Percentiles rank a stretch among this genome's conserved stretches.
phyloP scores from a whole-genome alignment of 768 basidiomycete genomes.

The Lactifluus piperatus region DNA sequence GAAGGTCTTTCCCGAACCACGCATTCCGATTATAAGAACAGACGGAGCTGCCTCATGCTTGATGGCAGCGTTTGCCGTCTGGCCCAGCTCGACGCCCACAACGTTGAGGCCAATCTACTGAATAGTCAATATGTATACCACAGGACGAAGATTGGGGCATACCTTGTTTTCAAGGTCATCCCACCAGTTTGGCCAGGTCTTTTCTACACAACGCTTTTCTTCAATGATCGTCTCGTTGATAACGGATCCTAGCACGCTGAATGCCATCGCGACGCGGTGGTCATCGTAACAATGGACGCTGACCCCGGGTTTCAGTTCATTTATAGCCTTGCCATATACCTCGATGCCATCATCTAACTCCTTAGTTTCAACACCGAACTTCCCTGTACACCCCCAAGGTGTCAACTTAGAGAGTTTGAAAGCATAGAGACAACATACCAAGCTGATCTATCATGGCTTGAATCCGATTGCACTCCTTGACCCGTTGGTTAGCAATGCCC shows the following conservation, averaged over 20 bases:
- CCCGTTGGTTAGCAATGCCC: conserved; percentile 96
- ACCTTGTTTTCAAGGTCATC: conserved; percentile 96
- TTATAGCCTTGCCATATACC: conserved; percentile 67
- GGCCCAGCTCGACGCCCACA: conserved; percentile 70
- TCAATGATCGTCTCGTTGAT: conserved; percentile 74
- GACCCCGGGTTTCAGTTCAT: conserved; percentile 55
- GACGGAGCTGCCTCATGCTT: conserved; percentile 39
- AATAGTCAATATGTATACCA: conserved; percentile 5
- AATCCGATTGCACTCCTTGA: conserved; percentile 98
- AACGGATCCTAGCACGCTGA: conserved; percentile 77
- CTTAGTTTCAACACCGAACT: conserved; percentile 88
- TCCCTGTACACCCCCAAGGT: conserved; percentile 41
- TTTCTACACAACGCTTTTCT: conserved; percentile 96
- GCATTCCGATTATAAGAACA: conserved; percentile 87
- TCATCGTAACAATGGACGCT: conserved; percentile 96
- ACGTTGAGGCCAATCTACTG: conserved; percentile 79
- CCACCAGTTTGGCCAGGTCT: conserved; percentile 99
- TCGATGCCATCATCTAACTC: conserved; percentile 93
- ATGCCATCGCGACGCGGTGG: conserved; percentile 98
- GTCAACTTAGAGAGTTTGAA: background rate
- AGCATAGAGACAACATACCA: conserved; percentile 40
- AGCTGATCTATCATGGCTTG: conserved; percentile 94
- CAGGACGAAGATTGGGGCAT: conserved; percentile 9
- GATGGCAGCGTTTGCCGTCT: conserved; percentile 34
- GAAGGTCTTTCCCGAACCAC: conserved; percentile 91